phyloP scores from a whole-genome alignment of 306 rosid genomes.

The Cucumis cinereus region DNA sequence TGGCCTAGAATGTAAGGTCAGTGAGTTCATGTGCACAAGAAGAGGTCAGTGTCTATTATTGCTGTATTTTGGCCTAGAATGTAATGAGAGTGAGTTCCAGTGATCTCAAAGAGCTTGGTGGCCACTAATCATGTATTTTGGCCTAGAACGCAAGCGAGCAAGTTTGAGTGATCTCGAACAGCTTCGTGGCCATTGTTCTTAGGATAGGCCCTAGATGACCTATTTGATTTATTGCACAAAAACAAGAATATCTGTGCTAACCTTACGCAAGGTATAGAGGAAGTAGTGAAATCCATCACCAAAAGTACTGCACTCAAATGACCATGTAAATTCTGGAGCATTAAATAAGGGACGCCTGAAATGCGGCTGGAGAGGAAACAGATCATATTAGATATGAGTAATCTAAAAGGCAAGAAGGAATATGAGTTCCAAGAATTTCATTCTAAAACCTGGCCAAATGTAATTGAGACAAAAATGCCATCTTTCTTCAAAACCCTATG shows the following conservation, averaged over 20 bases:
- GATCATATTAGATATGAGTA: background rate
- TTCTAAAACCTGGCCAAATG: constrained; percentile 79
- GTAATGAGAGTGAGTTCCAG: background rate
- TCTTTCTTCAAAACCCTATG: constrained; percentile 69
- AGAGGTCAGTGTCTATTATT: background rate
- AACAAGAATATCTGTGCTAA: constrained; percentile 19
- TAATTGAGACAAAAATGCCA: constrained; percentile 72
- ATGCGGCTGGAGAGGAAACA: constrained; percentile 54
- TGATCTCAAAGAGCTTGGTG: background rate
- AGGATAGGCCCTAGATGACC: too few species aligned
- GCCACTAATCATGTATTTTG: background rate
- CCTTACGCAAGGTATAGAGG: constrained; percentile 69
- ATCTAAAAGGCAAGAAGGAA: background rate
- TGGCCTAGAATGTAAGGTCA: background rate
- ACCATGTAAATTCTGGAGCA: constrained; percentile 75
- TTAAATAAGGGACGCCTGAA: constrained; percentile 75
- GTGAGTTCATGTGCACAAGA: background rate
- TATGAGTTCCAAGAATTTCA: constrained; percentile 6
- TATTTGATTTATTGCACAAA: too few species aligned
- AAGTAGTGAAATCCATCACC: constrained; percentile 92
- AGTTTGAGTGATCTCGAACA: background rate
- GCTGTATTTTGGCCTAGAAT: background rate
- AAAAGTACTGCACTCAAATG: constrained; percentile 72
- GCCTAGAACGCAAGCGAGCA: background rate
- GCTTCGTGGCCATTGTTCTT: background rate